Base-by-base conservation (phyloP, 257 asterid genomes). In the Primulina tabacum region DNA sequence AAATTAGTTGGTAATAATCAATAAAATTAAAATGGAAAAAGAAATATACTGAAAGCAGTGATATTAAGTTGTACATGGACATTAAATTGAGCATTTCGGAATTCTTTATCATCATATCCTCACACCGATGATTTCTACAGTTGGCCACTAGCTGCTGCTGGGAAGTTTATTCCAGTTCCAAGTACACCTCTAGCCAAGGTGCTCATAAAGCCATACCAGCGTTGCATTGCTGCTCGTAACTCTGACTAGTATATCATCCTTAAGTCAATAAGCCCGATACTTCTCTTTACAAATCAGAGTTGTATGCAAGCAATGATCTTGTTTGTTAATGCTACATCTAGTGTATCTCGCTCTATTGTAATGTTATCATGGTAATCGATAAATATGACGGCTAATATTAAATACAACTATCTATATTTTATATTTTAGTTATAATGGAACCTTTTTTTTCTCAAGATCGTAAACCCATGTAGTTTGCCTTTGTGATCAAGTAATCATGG, bases 101-200 rank as follows among this genome's bases (percentile, higher is more conserved):
- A 57, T 9, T 14, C 62, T n/a, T 60, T 11, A 53, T n/a, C 18
- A 50, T 57, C 17, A 33, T 26, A 4, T 40, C 33, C 6, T 28
- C 24, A 53, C 32, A 18, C 32, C 10, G 33, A 55, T 65, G 68
- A 71, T 71, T 63, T 72, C 33, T 81, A 60, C 92, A 90, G 98
- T 76, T 93, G 96, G 98, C 98, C 97, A 64, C 97, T 93, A 69
- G 98, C 96, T 21, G 58, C 80, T 65, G 85, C 82, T 3, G 96
- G 97, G 38, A 92, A 92, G 78, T 60, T 82, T 73, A 86, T 90
- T 70, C 95, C 96, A 59, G 97, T 93, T 67, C 97, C 98, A 8
- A 75, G 87, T 80, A 90, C 92, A 14, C 98, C 96, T 47, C 77
- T 93, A 35, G 94, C 88, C 32, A 93, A 86, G 80, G 89, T 83